Base-by-base conservation (phyloP, 148 eudicot genomes). In the Tetragonia tetragonoides region DNA sequence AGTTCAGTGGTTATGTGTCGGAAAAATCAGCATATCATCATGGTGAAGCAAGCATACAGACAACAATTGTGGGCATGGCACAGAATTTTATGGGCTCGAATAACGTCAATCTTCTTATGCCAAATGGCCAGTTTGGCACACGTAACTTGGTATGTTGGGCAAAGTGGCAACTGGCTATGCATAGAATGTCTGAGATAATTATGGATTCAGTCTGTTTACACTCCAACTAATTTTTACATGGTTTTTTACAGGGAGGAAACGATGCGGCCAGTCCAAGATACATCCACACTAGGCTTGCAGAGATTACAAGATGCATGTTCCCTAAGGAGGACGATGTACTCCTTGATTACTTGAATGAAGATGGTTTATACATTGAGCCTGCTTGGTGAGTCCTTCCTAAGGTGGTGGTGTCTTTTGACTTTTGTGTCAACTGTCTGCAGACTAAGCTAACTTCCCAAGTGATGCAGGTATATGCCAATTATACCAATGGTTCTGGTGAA, bases 1-100 rank as follows among this genome's bases (percentile, higher is more conserved):
- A 93, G 62, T 95, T 95, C 79, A 83, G 88, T 70, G 97, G 97
- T 79, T 93, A 93, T 80, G 99, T 95, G 34, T 89, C 97, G 51
- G 97, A 93, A 86, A 90, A 93, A 76, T 91, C 97, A 2, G 92
- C 99, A 63, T 93, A 95, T 79, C 99, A 95, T 82, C 97, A 95
- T 66, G 99, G 99, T 24, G 97, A 95, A 86, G 88, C 82, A 72
- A 91, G 97, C 79, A 87, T 95, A 77, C 91, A 89, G 46, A 80
- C 92, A 60, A 93, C 99, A 8, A 90, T 95, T 9, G 85, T 95
- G 75, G 97, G 99, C 75, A 95, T 95, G 99, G 99, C 97, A 18
- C 99, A 95, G 67, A 81, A 91, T 77, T 95, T 67, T 81, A 89
- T 93, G 15, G 99, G 99, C n/a, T 86, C 97, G 75, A 95, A 95